Percentiles rank a stretch among this genome's conserved stretches.
These are phyloP conservation scores for Ceratobasidium sp. DNA, from an alignment of 1,284 basidiomycete genomes.

Conservation along the genomic window DNA sequence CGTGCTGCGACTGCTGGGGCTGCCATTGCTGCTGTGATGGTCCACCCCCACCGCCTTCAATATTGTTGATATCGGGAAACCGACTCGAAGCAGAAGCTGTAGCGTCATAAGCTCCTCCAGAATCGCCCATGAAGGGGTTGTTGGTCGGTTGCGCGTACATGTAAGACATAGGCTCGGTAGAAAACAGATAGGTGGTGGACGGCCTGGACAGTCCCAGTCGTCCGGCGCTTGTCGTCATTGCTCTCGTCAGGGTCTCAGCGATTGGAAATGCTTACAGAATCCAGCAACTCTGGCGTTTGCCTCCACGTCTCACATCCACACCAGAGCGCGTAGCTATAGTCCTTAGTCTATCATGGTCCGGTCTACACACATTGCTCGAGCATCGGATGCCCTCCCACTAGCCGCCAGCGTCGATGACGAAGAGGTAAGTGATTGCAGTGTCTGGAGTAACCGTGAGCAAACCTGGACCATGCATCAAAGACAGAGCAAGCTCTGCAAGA, in stretches of 20 bases:
- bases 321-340: background rate
- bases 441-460: slow-evolving; percentile 28
- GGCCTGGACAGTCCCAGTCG: too few relatives aligned
- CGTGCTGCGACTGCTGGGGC: slow-evolving; percentile 20
- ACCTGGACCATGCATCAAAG: slow-evolving; percentile 63
- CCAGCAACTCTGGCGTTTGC: slow-evolving; percentile 31
- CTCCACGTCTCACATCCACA: slow-evolving; percentile 43
- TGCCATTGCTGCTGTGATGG: slow-evolving; percentile 39
- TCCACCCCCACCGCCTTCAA: slow-evolving; percentile 20
- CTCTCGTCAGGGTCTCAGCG: background rate
- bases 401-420: slow-evolving; percentile 97
- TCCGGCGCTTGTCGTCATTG: slow-evolving; percentile 7
- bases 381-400: slow-evolving; percentile 91
- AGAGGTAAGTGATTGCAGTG: slow-evolving; percentile 69
- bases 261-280: slow-evolving; percentile 31
- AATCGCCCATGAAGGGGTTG: slow-evolving; percentile 31
- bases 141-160: slow-evolving; percentile 45
- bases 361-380: slow-evolving; percentile 91
- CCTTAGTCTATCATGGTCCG: slow-evolving; percentile 76
- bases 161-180: slow-evolving; percentile 40
- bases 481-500: slow-evolving; percentile 94
- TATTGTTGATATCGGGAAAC: slow-evolving; percentile 42
- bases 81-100: slow-evolving; percentile 33
- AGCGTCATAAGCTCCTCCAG: slow-evolving; percentile 7
- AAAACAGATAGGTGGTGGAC: too few relatives aligned